Evolutionary conservation across 2,329 filamentous ascomycete genomes (phyloP), one percentile per base, ranked within the genome.

Genomic region (Laburnicola sp.): DNA sequence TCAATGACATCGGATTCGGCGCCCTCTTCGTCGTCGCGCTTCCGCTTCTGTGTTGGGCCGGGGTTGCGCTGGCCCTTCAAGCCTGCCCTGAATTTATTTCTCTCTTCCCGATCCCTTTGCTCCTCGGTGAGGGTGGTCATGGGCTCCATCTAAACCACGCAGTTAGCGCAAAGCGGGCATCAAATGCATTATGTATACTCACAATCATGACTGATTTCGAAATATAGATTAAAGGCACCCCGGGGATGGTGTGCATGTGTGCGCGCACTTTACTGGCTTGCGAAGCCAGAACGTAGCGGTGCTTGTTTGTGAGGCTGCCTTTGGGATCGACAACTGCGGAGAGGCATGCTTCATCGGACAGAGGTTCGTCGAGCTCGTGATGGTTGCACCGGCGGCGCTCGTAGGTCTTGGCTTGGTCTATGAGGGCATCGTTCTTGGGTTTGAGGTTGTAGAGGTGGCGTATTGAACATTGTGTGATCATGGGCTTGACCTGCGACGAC

Each of bases 391-490:
- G 80, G 46, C 90, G 79, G 51, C 89, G 82, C 74, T 94, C 89
- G 66, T 85, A 85, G 10, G 78, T 81, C 74, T 94, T 93, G 21
- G 89, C 89, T 57, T 86, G 78, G 39, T 86, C 82, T 64, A 95
- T 92, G 45, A 88, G 81, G n/a, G 76, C 67, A 27, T 79, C 73
- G 62, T 82, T 80, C 50, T 75, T 61, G 69, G 77, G 68, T 56
- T 82, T 82, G 46, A 80, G 78, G 16, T 80, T 80, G 74, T 93
- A 93, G 38, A 94, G 81, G 69, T 90, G 87, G 60, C 88, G 85
- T 70, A 92, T 91, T 51, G 84, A 87, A 75, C 88, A 91, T 75
- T 90, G 87, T 21, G 88, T 90, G 57, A 92, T 89, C 83, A 91
- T 84, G n/a, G 39, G 45, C 25, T 48, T 39, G 3, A 30, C 28